A percentile compares a stretch with the other conserved stretches of the same genome.
Conservation (phyloP, 768 basidiomycete genomes). For the Crepidotus variabilis region DNA sequence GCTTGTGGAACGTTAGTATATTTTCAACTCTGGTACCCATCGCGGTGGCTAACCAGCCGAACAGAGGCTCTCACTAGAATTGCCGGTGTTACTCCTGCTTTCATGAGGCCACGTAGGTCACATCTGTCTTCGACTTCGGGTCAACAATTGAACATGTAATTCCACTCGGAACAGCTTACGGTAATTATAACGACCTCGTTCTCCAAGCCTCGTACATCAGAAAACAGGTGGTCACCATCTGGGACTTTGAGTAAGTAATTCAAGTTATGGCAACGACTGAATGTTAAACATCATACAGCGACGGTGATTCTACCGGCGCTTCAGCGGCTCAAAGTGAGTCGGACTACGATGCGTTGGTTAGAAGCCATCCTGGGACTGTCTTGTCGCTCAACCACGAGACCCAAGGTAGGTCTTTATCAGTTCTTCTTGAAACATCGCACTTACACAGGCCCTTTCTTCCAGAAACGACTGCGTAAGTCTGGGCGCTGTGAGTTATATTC, state of each 20-base stretch:
- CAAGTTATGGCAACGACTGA: not conserved
- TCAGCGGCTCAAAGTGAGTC: slow-evolving; percentile 27
- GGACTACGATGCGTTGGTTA: slow-evolving; percentile 24
- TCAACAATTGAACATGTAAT: not conserved
- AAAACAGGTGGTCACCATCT: slow-evolving; percentile 33
- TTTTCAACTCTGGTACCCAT: not conserved
- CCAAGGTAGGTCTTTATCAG: slow-evolving; percentile 19
- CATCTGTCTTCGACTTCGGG: not conserved
- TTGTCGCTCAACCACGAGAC: slow-evolving; percentile 42
- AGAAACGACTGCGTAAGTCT: slow-evolving; percentile 35
- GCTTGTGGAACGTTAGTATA: slow-evolving; percentile 35
- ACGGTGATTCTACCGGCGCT: slow-evolving; percentile 34
- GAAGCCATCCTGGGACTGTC: slow-evolving; percentile 28
- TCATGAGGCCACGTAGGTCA: slow-evolving; percentile 42
- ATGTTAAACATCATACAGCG: slow-evolving; percentile 19
- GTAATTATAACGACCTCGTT: slow-evolving; percentile 45
- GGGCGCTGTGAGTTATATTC: not conserved
- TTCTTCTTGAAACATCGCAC: not conserved
- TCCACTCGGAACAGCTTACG: slow-evolving; percentile 29
- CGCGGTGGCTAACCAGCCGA: not conserved
- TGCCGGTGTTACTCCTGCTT: slow-evolving; percentile 38
- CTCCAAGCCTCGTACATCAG: slow-evolving; percentile 30
- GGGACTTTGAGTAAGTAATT: slow-evolving; percentile 34
- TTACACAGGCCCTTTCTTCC: not conserved
- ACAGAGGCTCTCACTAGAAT: slow-evolving; percentile 39